Conservation (phyloP, 306 rosid species). For the Alnus rubra region DNA sequence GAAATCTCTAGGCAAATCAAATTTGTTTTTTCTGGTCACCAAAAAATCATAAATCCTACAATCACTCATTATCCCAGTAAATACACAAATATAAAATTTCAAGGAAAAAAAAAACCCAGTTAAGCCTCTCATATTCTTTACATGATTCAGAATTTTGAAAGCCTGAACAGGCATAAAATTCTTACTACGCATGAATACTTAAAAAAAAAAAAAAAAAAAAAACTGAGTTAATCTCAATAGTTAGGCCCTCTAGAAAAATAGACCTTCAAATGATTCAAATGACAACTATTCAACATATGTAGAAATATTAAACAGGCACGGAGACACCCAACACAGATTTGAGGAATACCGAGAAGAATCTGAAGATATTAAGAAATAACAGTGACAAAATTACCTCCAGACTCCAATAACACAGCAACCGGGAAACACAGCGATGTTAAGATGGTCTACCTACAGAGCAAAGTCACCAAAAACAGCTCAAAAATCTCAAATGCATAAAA, state of each 20-base stretch:
- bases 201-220: background rate
- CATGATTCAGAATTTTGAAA: background rate
- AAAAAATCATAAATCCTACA: background rate
- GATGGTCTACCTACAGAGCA: slow-evolving; percentile 23
- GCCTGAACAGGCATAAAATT: background rate
- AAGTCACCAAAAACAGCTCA: slow-evolving; percentile 28
- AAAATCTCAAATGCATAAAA: slow-evolving; percentile 30
- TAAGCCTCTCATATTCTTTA: slow-evolving; percentile 3
- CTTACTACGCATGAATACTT: background rate
- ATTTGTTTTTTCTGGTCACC: background rate
- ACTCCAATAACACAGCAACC: slow-evolving; percentile 25
- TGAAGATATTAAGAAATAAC: background rate
- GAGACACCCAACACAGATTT: slow-evolving; percentile 3
- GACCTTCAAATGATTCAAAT: too few relatives aligned
- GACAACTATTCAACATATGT: too few relatives aligned
- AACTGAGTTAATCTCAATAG: background rate
- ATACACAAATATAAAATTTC: background rate
- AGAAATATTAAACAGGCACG: too few relatives aligned
- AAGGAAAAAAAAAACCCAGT: too few relatives aligned
- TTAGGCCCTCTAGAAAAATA: background rate
- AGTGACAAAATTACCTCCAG: slow-evolving; percentile 23
- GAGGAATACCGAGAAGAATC: slow-evolving; percentile 17
- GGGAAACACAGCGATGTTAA: slow-evolving; percentile 24
- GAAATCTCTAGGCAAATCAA: slow-evolving; percentile 28
- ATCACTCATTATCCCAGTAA: background rate